Evolutionary conservation across 495 filamentous ascomycete species (phyloP), one percentile per base, ranked within the genome.

Genomic region (Rhizodiscina lignyota): DNA sequence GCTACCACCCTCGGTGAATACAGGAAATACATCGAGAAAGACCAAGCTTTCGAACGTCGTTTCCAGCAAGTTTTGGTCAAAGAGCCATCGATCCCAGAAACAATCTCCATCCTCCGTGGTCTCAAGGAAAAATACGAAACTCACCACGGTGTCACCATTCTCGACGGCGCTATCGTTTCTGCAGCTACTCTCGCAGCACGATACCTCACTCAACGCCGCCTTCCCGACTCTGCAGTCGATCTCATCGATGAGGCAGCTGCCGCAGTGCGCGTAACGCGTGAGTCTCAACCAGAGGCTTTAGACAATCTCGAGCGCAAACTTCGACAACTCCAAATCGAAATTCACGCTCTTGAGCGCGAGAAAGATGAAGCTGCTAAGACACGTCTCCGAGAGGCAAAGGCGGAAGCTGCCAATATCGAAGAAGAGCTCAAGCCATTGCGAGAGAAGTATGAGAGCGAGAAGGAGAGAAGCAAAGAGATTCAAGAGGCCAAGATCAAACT

Each of bases 21-120:
- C 60, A 74, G 89, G 46, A 97, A 97, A 59, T 94, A 97, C 56
- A 94, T 97, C 39, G 91, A 97, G 55, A 97, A 97, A 57, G 89
- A 97, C 45, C 78, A 81, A 30, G 89, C 89, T 31, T 96, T 97
- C 52, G 89, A 96, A 55, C 84, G 91, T 49, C 81, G 89, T 52
- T 97, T 97, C 66, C 89, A 97, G 55, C 89, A 96, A 55, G 87
- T 97, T 21, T 57, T 96, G 21, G 84, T 94, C 50, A 92, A 91
- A 52, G 89, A 97, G 52, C 89, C 89, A 1, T 59, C 73, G 4
- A 73, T 94, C 28, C 55, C 74, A 0, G 89, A 97, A 56, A 96
- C 89, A 2, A 73, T 97, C 44, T 96, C 89, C 2, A 97, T 97
- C 52, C 78, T 97, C 12, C 79, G 89, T 64, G 89, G 89, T 41